Base-by-base conservation (phyloP, 1,284 basidiomycete genomes). In the Sporisorium sorghi region DNA sequence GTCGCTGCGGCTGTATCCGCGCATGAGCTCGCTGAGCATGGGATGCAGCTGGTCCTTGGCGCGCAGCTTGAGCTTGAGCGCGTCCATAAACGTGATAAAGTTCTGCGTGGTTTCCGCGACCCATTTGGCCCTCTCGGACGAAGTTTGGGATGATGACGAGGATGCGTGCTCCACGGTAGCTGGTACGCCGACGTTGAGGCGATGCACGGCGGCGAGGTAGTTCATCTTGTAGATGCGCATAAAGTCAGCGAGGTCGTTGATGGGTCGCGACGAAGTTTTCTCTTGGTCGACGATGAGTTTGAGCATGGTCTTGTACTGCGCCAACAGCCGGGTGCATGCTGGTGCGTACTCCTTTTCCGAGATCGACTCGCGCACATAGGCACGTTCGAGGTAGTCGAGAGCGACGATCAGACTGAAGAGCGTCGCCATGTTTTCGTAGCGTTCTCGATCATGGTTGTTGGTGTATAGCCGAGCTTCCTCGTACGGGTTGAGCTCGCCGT, bases 61-160 rank as follows among this genome's bases (percentile, higher is more conserved):
- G 33, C 93, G 89, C 81, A 98, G 87, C 42, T 92, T 91, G 63
- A 98, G 88, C 84, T 96, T 96, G 50, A 98, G 88, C 0, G 95
- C 96, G 80, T 99, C 96, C 93, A 98, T 97, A 77, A 99, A 95
- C 0, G 96, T 98, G 80, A 99, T 99, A 78, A 98, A 99, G 82
- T 58, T 85, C 87, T 97, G 93, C 0, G 97, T 99, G 5, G 95
- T 97, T 85, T 98, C 94, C 5, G 96, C 96, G n/a, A 99, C 94
- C 91, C 93, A 94, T 85, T 97, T 96, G 30, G 93, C 93, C 0
- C 93, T 93, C 85, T 97, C 94, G 5, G 91, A 91, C 1, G 85
- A 85, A 0, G 70, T 56, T 40, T 70, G 73, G 1, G 80, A 52
- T 88, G 92, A 62, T 0, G 62, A 56, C 1, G 75, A 69, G 86